Evolutionary conservation across 73 alveolate species (phyloP).

Genomic region (Symbiodinium natans): DNA sequence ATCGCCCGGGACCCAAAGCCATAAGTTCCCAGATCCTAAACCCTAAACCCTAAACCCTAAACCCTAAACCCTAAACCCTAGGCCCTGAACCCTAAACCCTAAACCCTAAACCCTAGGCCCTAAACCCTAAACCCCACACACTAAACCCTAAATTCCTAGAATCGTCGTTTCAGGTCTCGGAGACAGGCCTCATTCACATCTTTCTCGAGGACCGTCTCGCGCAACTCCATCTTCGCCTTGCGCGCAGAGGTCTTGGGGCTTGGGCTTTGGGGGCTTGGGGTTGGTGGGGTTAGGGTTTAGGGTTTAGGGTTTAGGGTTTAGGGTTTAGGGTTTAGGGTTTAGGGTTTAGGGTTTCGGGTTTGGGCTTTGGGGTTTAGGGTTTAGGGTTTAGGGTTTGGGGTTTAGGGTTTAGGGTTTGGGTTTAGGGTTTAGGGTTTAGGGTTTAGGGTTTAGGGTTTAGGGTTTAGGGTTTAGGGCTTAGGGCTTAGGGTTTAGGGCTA

Average conservation of each 20-base stretch:
- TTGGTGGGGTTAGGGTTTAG: too few species aligned
- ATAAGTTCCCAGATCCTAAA: too few species aligned
- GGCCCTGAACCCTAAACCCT: too few species aligned
- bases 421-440: constrained; percentile 13
- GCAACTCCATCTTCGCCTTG: constrained; percentile 97
- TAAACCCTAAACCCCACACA: neutral
- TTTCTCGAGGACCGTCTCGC: constrained; percentile 96
- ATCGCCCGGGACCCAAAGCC: too few species aligned
- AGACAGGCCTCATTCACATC: constrained; percentile 97
- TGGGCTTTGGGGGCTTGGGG: neutral
- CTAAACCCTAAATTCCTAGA: neutral
- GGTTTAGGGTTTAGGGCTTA: neutral
- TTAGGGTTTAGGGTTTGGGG: too few species aligned
- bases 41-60: too few species aligned
- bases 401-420: too few species aligned
- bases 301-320: too few species aligned
- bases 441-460: neutral
- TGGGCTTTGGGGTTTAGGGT: too few species aligned
- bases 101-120: neutral
- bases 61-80: too few species aligned
- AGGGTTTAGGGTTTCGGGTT: neutral
- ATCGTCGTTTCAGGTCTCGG: neutral
- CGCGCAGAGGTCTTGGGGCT: neutral
- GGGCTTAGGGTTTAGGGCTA: neutral
- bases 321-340: too few species aligned